Percentiles rank a stretch among this genome's conserved stretches.
Conservation (phyloP, 345 rosid genomes). For the Cochlearia excelsa region DNA sequence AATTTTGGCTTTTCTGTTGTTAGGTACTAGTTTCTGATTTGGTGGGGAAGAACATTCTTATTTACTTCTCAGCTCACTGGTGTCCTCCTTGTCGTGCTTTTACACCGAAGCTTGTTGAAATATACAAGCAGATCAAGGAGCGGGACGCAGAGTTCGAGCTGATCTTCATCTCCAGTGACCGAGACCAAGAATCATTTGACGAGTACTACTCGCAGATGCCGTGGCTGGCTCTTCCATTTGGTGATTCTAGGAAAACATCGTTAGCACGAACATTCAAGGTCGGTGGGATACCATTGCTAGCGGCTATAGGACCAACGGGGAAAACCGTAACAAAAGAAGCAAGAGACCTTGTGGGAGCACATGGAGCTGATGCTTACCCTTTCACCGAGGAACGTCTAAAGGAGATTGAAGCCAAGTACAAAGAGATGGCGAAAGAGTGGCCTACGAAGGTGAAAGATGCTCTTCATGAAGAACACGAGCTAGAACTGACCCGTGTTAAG, state of each 20-base stretch:
- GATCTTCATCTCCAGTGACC: conserved; percentile 61
- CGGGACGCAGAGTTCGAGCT: conserved; percentile 51
- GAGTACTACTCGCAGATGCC: conserved; percentile 61
- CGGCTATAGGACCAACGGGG: conserved; percentile 53
- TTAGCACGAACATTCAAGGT: conserved; percentile 49
- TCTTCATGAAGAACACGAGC: conserved; percentile 64
- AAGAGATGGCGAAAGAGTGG: conserved; percentile 65
- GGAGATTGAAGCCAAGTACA: conserved; percentile 43
- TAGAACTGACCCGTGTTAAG: conserved; percentile 41
- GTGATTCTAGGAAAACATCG: conserved; percentile 50
- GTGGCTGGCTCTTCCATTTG: conserved; percentile 69
- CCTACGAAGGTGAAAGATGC: conserved; percentile 61
- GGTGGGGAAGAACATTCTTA: conserved; percentile 60
- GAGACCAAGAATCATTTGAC: conserved; percentile 48
- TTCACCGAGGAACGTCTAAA: conserved; percentile 54
- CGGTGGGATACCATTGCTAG: conserved; percentile 53
- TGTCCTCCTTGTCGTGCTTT: conserved; percentile 61
- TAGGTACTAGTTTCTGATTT: conserved; percentile 56
- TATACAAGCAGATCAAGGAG: conserved; percentile 56
- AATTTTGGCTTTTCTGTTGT: conserved; percentile 11
- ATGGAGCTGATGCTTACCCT: conserved; percentile 65
- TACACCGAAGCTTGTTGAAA: conserved; percentile 56
- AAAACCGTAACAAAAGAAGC: conserved; percentile 49
- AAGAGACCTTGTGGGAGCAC: conserved; percentile 34
- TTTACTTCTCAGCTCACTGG: conserved; percentile 79